These are phyloP conservation scores for Phytophthora hybrid DNA, from an alignment of 352 stramenopile genomes.

Conservation along the genomic window DNA sequence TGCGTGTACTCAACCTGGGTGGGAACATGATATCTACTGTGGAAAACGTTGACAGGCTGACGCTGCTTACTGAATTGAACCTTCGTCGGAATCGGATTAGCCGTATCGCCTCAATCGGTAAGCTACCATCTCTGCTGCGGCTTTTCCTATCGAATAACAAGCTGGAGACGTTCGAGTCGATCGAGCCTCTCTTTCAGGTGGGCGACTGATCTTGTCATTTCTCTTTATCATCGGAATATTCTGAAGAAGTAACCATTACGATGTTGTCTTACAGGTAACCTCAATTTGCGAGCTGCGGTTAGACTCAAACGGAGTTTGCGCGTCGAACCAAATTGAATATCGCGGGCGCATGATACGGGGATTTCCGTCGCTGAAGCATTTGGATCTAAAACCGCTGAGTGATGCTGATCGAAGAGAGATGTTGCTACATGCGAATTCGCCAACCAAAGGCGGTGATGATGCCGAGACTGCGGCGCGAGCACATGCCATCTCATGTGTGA, in stretches of 20 bases:
- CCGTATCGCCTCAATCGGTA: slow-evolving; percentile 62
- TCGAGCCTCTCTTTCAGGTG: slow-evolving; percentile 78
- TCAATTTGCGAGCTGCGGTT: slow-evolving; percentile 89
- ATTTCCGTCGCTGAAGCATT: slow-evolving; percentile 81
- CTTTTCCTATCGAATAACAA: slow-evolving; percentile 94
- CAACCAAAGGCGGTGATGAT: slow-evolving; percentile 54
- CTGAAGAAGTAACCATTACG: neutral
- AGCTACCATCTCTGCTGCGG: slow-evolving; percentile 80
- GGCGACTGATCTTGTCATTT: neutral
- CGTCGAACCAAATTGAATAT: slow-evolving; percentile 62
- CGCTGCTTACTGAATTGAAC: slow-evolving; percentile 92
- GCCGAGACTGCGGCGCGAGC: slow-evolving; percentile 53
- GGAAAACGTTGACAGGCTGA: slow-evolving; percentile 82
- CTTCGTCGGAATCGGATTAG: slow-evolving; percentile 85
- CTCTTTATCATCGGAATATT: neutral
- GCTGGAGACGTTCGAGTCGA: slow-evolving; percentile 73
- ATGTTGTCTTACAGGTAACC: slow-evolving; percentile 33
- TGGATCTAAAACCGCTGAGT: slow-evolving; percentile 86
- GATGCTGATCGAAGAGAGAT: slow-evolving; percentile 80
- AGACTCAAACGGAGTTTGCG: slow-evolving; percentile 83
- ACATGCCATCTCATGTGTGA: slow-evolving; percentile 59
- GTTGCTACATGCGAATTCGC: slow-evolving; percentile 31
- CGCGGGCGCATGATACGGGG: slow-evolving; percentile 70
- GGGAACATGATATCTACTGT: slow-evolving; percentile 85
- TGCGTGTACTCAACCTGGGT: slow-evolving; percentile 93